Percentiles rank a stretch among this genome's conserved stretches.
phyloP scores from a whole-genome alignment of 371 early-diverging fungal genomes.

The Catenaria anguillulae region DNA sequence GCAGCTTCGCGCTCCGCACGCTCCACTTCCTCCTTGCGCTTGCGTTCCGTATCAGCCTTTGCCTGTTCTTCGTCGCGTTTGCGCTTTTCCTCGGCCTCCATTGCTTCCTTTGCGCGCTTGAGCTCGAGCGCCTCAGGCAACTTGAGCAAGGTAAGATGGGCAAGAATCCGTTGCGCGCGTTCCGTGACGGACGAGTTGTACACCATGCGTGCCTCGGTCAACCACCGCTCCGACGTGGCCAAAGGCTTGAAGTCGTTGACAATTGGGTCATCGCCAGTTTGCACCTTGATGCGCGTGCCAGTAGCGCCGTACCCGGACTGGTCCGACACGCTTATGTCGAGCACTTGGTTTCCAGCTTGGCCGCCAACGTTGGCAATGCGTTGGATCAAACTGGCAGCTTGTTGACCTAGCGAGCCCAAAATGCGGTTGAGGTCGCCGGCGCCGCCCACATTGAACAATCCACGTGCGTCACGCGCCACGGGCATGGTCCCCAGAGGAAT shows the following conservation, averaged over 20 bases:
- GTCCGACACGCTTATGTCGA: not conserved
- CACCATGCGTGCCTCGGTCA: slow-evolving; percentile 69
- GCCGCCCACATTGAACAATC: no score
- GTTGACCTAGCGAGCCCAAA: no score
- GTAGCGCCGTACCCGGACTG: no score
- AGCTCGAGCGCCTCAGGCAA: slow-evolving; percentile 36
- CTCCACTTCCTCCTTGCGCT: slow-evolving; percentile 13
- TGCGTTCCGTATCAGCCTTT: slow-evolving; percentile 7
- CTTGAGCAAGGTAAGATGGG: slow-evolving; percentile 50
- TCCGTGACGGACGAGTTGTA: slow-evolving; percentile 45
- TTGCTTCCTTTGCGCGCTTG: slow-evolving; percentile 16
- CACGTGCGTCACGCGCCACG: no score
- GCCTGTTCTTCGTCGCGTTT: slow-evolving; percentile 27
- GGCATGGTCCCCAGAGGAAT: no score
- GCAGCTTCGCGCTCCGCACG: slow-evolving; percentile 8
- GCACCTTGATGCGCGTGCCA: not conserved
- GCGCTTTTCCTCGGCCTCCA: slow-evolving; percentile 37
- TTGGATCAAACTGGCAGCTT: no score
- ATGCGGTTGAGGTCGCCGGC: no score
- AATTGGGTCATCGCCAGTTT: not conserved
- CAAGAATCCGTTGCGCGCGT: slow-evolving; percentile 39
- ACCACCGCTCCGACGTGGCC: slow-evolving; percentile 69
- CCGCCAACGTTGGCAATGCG: no score
- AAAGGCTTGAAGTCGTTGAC: slow-evolving; percentile 46
- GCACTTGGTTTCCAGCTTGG: no score